phyloP scores from a whole-genome alignment of 2,329 filamentous ascomycete genomes.

The Herpomyces periplanetae region DNA sequence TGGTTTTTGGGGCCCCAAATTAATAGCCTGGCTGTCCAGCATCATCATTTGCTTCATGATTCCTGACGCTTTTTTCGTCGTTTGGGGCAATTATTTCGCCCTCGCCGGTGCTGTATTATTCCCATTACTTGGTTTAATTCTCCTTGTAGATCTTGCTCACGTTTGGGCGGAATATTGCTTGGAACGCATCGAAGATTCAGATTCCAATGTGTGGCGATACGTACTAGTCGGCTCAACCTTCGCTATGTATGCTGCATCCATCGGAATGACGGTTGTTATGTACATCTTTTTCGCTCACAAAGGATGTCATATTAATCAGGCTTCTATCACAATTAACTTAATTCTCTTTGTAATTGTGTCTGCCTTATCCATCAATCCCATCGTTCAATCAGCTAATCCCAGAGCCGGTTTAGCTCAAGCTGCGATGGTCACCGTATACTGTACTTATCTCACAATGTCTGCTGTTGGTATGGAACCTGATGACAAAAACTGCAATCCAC shows the following conservation, averaged over 20 bases:
- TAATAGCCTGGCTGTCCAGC: constrained; percentile 51
- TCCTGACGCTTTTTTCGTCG: constrained; percentile 65
- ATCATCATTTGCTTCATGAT: constrained; percentile 82
- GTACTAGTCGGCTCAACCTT: constrained; percentile 68
- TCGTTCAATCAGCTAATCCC: constrained; percentile 59
- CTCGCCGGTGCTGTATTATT: constrained; percentile 67
- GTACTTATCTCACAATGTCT: constrained; percentile 91
- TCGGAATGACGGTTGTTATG: constrained; percentile 83
- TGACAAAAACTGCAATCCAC: constrained; percentile 65
- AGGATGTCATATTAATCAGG: constrained; percentile 76
- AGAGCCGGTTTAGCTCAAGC: constrained; percentile 85
- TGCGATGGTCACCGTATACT: constrained; percentile 87
- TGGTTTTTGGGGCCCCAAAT: constrained; percentile 93
- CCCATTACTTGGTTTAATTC: constrained; percentile 56
- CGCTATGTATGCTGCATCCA: constrained; percentile 58
- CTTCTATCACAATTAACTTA: constrained; percentile 73
- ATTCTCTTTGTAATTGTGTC: constrained; percentile 44
- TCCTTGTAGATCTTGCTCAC: constrained; percentile 76
- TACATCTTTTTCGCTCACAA: constrained; percentile 68
- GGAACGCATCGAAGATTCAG: constrained; percentile 43
- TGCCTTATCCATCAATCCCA: constrained; percentile 50
- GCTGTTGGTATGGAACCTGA: constrained; percentile 96
- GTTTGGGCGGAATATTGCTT: constrained; percentile 91
- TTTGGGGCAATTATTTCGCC: constrained; percentile 80
- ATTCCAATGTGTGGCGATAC: constrained; percentile 46